These are phyloP conservation scores for Ophiostoma piceae DNA, from an alignment of 2,329 filamentous ascomycete genomes.

Conservation along the genomic window DNA sequence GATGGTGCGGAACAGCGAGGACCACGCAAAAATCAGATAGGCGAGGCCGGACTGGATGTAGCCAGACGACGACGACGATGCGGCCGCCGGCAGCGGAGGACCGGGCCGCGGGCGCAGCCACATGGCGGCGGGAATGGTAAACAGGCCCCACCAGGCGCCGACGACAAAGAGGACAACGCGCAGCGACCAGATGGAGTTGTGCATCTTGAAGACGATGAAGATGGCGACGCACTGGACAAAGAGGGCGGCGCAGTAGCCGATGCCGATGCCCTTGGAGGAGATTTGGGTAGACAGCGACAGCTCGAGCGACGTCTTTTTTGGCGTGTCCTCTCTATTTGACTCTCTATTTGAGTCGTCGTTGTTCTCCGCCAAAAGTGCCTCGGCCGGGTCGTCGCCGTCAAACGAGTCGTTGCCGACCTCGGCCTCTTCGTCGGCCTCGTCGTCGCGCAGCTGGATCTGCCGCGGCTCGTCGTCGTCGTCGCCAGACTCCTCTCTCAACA, in stretches of 20 bases:
- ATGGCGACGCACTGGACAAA: conserved; percentile 80
- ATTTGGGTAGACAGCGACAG: conserved; percentile 82
- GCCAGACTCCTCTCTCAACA: conserved; percentile 30
- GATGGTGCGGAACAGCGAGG: conserved; percentile 73
- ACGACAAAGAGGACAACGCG: conserved; percentile 82
- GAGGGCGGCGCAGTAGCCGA: conserved; percentile 83
- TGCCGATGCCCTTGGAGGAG: conserved; percentile 86
- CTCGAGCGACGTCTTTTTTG: conserved; percentile 56
- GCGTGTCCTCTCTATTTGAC: not conserved
- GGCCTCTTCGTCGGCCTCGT: conserved; percentile 31
- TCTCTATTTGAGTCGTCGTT: too few relatives aligned
- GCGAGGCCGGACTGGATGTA: conserved; percentile 49
- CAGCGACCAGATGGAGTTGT: conserved; percentile 77
- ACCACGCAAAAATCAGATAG: conserved; percentile 82
- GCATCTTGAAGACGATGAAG: conserved; percentile 64
- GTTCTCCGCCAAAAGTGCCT: conserved; percentile 41
- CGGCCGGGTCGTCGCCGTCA: conserved; percentile 40
- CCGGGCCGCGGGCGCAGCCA: conserved; percentile 87
- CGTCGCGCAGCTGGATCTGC: conserved; percentile 34
- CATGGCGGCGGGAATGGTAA: conserved; percentile 80
- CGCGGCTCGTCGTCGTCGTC: conserved; percentile 19
- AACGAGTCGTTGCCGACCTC: conserved; percentile 29
- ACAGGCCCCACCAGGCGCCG: conserved; percentile 87
- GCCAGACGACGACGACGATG: not conserved
- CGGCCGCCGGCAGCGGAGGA: conserved; percentile 59